phyloP scores from a whole-genome alignment of 2,329 filamentous ascomycete genomes.

The Coccinonectria pachysandricola region DNA sequence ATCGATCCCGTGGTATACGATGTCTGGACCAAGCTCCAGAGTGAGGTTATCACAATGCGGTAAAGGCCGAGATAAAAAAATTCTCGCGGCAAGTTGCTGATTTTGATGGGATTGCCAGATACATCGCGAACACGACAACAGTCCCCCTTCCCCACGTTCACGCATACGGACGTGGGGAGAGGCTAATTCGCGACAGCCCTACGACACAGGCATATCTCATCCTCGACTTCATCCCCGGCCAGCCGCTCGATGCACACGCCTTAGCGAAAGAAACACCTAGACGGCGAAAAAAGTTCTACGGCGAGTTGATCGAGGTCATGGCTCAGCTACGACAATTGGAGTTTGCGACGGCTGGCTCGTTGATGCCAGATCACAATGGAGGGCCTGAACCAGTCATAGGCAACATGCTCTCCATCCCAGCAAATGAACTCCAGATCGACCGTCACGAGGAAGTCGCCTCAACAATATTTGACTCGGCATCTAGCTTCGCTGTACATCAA shows the following conservation, averaged over 20 bases:
- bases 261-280: constrained; percentile 4
- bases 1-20: constrained; percentile 12
- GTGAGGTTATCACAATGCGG: constrained; percentile 17
- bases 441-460: not conserved
- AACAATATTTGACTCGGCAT: constrained; percentile 5
- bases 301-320: constrained; percentile 16
- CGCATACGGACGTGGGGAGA: constrained; percentile 10
- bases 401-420: constrained; percentile 11
- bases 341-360: constrained; percentile 15
- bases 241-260: constrained; percentile 10
- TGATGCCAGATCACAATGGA: constrained; percentile 13
- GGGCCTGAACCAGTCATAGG: constrained; percentile 8
- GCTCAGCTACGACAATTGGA: constrained; percentile 13
- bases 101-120: constrained; percentile 8
- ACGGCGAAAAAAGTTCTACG: constrained; percentile 12
- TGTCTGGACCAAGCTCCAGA: constrained; percentile 17
- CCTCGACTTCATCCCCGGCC: constrained; percentile 10
- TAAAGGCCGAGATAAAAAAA: constrained; percentile 5
- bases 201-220: constrained; percentile 13
- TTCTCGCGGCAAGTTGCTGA: constrained; percentile 1
- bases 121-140: constrained; percentile 10
- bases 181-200: constrained; percentile 1
- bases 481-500: constrained; percentile 6
- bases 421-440: constrained; percentile 3
- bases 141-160: constrained; percentile 15